Evolutionary conservation across 805 yeast genomes (phyloP).

Genomic region (Nakazawaea ernobii): DNA sequence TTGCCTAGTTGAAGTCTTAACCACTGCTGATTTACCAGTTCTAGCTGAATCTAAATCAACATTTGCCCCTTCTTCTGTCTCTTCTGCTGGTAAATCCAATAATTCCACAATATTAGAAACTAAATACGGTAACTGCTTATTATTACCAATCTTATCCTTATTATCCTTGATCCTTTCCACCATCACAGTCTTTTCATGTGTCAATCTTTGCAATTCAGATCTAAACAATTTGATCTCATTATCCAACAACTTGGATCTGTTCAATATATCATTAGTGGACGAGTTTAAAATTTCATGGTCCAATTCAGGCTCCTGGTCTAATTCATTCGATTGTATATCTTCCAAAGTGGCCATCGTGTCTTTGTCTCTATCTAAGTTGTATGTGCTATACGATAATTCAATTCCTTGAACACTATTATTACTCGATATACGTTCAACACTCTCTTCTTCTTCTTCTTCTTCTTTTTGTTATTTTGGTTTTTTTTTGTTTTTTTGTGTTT

Average conservation of each 20-base stretch:
- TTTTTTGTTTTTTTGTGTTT: not conserved
- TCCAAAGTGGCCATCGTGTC: conserved; percentile 72
- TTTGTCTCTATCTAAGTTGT: no score
- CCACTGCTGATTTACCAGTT: conserved; percentile 95
- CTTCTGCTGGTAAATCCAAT: conserved; percentile 80
- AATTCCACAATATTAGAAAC: conserved; percentile 97
- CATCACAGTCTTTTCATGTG: conserved; percentile 93
- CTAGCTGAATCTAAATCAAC: conserved; percentile 89
- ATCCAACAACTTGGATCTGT: conserved; percentile 82
- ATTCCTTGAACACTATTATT: not conserved
- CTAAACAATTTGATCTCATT: conserved; percentile 94
- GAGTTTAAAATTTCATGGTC: conserved; percentile 78
- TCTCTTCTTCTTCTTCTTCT: not conserved
- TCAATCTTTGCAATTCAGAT: conserved; percentile 83
- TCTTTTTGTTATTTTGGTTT: not conserved
- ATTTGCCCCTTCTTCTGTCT: conserved; percentile 87
- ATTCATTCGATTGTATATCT: conserved; percentile 54
- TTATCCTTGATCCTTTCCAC: conserved; percentile 90
- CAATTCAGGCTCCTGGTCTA: conserved; percentile 46
- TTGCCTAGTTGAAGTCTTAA: conserved; percentile 95
- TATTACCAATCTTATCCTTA: conserved; percentile 91
- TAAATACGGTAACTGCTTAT: conserved; percentile 90
- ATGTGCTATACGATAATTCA: no score
- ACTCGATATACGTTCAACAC: not conserved
- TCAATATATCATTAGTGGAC: conserved; percentile 76